A percentile compares a stretch with the other conserved stretches of the same genome.
Conservation (phyloP, 164 flowering plant species). For the Chloranthus sessilifolius region DNA sequence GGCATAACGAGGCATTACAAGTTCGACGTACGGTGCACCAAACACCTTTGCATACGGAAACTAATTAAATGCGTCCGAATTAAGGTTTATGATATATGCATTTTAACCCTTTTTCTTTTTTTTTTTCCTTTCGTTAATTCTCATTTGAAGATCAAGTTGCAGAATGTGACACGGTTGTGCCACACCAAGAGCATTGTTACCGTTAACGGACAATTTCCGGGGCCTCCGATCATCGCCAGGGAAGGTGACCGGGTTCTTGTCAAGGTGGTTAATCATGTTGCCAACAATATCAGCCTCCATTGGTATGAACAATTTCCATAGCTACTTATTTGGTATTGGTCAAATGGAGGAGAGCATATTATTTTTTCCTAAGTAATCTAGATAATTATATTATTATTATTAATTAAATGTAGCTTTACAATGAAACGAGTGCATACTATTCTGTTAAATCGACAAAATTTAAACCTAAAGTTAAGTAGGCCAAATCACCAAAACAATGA, state of each 20-base stretch:
- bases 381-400: too few species aligned
- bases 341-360: too few species aligned
- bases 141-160: constrained; percentile 17
- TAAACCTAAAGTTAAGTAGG: too few species aligned
- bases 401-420: too few species aligned
- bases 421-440: too few species aligned
- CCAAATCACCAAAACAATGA: too few species aligned
- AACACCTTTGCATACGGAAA: background rate
- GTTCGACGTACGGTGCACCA: constrained; percentile 16
- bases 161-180: constrained; percentile 39
- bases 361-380: too few species aligned
- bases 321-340: too few species aligned
- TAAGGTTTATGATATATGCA: background rate
- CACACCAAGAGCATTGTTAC: constrained; percentile 34
- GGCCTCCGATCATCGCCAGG: constrained; percentile 30
- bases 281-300: constrained; percentile 20
- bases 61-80: background rate
- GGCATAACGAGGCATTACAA: constrained; percentile 34
- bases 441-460: too few species aligned
- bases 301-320: constrained; percentile 13
- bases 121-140: background rate
- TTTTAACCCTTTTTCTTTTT: background rate
- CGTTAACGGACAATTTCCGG: constrained; percentile 38
- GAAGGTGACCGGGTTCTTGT: constrained; percentile 33
- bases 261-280: constrained; percentile 30